Conservation (phyloP, 768 basidiomycete genomes). For the Obba rivulosa region DNA sequence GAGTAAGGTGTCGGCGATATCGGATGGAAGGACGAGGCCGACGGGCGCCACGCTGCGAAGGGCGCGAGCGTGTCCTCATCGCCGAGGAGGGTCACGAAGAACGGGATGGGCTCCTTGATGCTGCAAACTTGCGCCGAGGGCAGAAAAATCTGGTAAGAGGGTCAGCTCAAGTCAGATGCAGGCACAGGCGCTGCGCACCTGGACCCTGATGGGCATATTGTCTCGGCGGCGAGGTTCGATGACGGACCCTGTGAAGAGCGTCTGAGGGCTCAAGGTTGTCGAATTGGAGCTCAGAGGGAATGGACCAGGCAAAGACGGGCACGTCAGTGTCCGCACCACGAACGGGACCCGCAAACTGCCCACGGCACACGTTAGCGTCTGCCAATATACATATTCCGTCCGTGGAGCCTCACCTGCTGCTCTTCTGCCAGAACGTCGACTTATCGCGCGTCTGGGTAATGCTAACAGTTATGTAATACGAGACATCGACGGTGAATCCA, state of each 20-base stretch:
- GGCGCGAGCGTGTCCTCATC: conserved; percentile 16
- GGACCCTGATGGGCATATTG: conserved; percentile 10
- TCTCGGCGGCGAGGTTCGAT: conserved; percentile 9
- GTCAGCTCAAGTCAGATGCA: not conserved
- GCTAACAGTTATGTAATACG: conserved; percentile 17
- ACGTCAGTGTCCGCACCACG: conserved; percentile 12
- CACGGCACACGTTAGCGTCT: not conserved
- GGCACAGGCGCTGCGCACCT: conserved; percentile 11
- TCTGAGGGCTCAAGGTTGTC: conserved; percentile 13
- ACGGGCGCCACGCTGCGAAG: conserved; percentile 17
- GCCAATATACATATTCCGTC: not conserved
- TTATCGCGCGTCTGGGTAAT: conserved; percentile 13
- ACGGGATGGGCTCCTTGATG: conserved; percentile 21
- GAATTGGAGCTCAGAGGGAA: conserved; percentile 11
- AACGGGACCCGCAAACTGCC: conserved; percentile 18
- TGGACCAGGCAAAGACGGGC: conserved; percentile 16
- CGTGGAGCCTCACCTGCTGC: conserved; percentile 2
- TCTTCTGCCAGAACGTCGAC: conserved; percentile 17
- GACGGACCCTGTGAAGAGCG: conserved; percentile 13
- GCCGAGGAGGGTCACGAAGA: conserved; percentile 19
- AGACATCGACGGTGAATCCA: conserved; percentile 19
- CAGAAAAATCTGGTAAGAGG: conserved; percentile 16
- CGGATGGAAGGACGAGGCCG: conserved; percentile 20
- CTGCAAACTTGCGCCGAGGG: conserved; percentile 20
- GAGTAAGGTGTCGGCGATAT: conserved; percentile 9